Conservation (phyloP, 352 stramenopile genomes). For the Globisporangium perplexum region DNA sequence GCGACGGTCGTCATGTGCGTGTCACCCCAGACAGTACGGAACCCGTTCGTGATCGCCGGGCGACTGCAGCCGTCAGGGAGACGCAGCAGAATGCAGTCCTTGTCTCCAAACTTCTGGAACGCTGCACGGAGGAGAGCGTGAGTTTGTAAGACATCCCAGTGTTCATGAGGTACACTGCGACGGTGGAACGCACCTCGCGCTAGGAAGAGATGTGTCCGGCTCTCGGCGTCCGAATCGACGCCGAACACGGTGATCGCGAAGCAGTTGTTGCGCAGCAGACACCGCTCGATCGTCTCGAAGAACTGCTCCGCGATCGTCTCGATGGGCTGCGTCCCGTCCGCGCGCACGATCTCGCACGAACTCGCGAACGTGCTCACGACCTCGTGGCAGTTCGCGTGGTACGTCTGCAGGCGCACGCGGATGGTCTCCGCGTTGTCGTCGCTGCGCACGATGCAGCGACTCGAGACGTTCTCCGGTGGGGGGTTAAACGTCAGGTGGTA, state of each 20-base stretch:
- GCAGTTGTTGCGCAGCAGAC: slow-evolving; percentile 57
- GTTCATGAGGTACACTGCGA: background rate
- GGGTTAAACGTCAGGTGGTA: slow-evolving; percentile 90
- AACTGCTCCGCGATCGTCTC: slow-evolving; percentile 51
- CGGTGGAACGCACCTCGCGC: slow-evolving; percentile 24
- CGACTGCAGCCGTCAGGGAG: slow-evolving; percentile 37
- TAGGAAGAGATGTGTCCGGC: slow-evolving; percentile 43
- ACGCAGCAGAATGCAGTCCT: slow-evolving; percentile 49
- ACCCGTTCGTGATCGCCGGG: slow-evolving; percentile 36
- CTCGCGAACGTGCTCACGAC: slow-evolving; percentile 31
- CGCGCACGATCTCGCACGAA: slow-evolving; percentile 38
- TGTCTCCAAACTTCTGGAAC: slow-evolving; percentile 53
- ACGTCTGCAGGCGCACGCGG: slow-evolving; percentile 79
- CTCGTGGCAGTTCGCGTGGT: slow-evolving; percentile 64
- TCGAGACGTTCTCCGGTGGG: slow-evolving; percentile 49
- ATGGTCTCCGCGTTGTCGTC: slow-evolving; percentile 91
- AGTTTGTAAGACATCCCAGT: background rate
- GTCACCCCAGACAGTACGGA: slow-evolving; percentile 36
- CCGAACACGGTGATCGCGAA: slow-evolving; percentile 49
- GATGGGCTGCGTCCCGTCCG: slow-evolving; percentile 43
- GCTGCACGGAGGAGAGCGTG: slow-evolving; percentile 14
- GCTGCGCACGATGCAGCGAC: slow-evolving; percentile 53
- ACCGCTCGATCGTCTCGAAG: slow-evolving; percentile 39
- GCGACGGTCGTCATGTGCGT: slow-evolving; percentile 29
- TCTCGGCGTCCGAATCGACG: slow-evolving; percentile 32